phyloP scores from a whole-genome alignment of 768 basidiomycete genomes.

The Rubroboletus pulcherrimus region DNA sequence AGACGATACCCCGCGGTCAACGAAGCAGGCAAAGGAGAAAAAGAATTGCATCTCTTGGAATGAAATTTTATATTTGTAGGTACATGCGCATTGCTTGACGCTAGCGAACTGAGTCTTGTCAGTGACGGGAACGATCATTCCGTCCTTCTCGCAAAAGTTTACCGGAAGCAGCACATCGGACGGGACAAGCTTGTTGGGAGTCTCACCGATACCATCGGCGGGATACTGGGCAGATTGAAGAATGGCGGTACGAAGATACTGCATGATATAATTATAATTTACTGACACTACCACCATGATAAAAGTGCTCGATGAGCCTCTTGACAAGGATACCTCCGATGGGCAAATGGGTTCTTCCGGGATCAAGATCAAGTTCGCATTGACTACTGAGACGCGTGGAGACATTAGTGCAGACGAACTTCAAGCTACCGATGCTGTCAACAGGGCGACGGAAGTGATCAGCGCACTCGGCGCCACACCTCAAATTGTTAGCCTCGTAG shows the following conservation, averaged over 20 bases:
- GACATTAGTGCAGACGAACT: conserved; percentile 3
- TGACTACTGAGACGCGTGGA: neutral
- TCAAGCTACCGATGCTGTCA: conserved; percentile 14
- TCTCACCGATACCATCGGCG: conserved; percentile 9
- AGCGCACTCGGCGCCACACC: neutral
- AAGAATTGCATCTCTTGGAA: conserved; percentile 6
- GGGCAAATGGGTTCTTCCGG: neutral
- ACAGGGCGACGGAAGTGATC: neutral
- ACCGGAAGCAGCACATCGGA: conserved; percentile 7
- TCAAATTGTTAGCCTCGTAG: neutral
- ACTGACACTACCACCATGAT: neutral
- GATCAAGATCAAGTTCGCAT: conserved; percentile 13
- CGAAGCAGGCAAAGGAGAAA: conserved; percentile 12
- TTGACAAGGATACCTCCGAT: neutral
- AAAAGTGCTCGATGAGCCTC: conserved; percentile 14
- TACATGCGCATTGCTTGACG: neutral
- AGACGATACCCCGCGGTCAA: conserved; percentile 10
- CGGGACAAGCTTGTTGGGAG: conserved; percentile 10
- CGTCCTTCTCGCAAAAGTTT: conserved; percentile 9
- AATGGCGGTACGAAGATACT: conserved; percentile 10
- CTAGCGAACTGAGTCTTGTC: neutral
- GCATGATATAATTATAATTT: neutral
- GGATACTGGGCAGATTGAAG: conserved; percentile 6
- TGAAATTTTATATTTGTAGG: conserved; percentile 17
- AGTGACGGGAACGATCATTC: conserved; percentile 16